phyloP scores from a whole-genome alignment of 176 grass and related monocot genomes.

The Raddia guianensis region DNA sequence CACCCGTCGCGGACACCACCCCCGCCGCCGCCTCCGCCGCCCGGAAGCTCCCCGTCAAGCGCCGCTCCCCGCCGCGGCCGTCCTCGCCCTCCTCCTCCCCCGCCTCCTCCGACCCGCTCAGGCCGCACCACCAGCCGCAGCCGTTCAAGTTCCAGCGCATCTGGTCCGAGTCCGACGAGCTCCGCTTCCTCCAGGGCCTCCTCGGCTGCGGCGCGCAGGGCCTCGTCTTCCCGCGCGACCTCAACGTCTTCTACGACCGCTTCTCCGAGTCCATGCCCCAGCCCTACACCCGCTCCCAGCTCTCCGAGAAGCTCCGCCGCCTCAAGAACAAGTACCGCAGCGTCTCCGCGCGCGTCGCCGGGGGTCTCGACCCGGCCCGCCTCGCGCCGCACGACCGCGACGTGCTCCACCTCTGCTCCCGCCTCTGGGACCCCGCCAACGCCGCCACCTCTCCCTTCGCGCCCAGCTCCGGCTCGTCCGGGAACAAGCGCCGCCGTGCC shows the following conservation, averaged over 20 bases:
- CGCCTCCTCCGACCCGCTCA: constrained; percentile 40
- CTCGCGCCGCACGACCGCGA: constrained; percentile 95
- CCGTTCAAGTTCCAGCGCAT: constrained; percentile 90
- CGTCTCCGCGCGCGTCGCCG: constrained; percentile 57
- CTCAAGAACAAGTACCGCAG: constrained; percentile 79
- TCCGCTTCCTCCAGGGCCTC: constrained; percentile 82
- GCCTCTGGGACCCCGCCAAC: constrained; percentile 87
- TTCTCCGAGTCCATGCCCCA: constrained; percentile 92
- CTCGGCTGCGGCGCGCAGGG: constrained; percentile 91
- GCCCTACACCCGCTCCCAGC: constrained; percentile 90
- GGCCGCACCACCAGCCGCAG: constrained; percentile 22
- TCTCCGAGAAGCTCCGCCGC: constrained; percentile 94
- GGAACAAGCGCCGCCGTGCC: constrained; percentile 86
- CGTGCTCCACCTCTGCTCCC: constrained; percentile 88
- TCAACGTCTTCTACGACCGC: constrained; percentile 94
- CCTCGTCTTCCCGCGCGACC: constrained; percentile 85
- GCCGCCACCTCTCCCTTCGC: constrained; percentile 74
- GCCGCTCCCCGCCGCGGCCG: constrained; percentile 63
- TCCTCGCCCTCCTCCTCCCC: constrained; percentile 46
- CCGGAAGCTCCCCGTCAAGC: constrained; percentile 98
- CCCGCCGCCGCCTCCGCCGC: constrained; percentile 43
- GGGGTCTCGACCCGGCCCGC: constrained; percentile 71
- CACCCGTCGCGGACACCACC: constrained; percentile 44
- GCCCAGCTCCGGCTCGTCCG: constrained; percentile 31
- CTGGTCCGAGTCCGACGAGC: constrained; percentile 84